Base-by-base conservation (phyloP, 805 yeast genomes). In the Zygosaccharomyces bisporus region DNA sequence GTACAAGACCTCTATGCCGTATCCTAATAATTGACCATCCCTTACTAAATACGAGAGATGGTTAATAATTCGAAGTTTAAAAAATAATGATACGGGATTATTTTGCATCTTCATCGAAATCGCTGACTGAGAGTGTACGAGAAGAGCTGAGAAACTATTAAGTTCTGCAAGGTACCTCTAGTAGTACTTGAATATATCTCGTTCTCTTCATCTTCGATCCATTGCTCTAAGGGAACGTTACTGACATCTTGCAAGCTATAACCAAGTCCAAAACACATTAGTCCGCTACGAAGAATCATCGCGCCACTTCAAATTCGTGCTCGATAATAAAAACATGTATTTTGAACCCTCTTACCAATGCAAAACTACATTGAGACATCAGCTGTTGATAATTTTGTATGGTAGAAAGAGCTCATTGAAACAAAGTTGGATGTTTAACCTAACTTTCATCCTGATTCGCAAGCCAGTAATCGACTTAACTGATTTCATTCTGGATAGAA, bases 191-290 rank as follows among this genome's bases (percentile, higher is more conserved):
- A n/a, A n/a, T n/a, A n/a, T n/a, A n/a, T n/a, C n/a, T n/a, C n/a
- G n/a, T n/a, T n/a, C n/a, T n/a, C 46, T 37, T 46, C 52, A 25
- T 43, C 52, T 12, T 44, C 34, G 7, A 38, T 45, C 53, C 50
- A 49, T 31, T 46, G 50, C 9, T 43, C 46, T 20, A 48, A 23
- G 3, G 50, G 42, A 10, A 49, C 41, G 25, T 40, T 44, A 10
- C 34, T 34, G 24, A 43, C 47, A 16, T 20, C 43, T 13, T 36
- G 44, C 14, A 49, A 19, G 27, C 17, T 34, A 13, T 46, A 34
- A 21, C 44, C 44, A 19, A 47, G 35, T 10, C 49, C 48, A 24
- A 50, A 50, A 39, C 49, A 43, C 19, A 39, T 38, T 4, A 46
- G 39, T n/a, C 53, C 38, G 34, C 46, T 50, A 16, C 53, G 41